Base-by-base conservation (phyloP, 495 filamentous ascomycete species). In the Penicillium silybi region DNA sequence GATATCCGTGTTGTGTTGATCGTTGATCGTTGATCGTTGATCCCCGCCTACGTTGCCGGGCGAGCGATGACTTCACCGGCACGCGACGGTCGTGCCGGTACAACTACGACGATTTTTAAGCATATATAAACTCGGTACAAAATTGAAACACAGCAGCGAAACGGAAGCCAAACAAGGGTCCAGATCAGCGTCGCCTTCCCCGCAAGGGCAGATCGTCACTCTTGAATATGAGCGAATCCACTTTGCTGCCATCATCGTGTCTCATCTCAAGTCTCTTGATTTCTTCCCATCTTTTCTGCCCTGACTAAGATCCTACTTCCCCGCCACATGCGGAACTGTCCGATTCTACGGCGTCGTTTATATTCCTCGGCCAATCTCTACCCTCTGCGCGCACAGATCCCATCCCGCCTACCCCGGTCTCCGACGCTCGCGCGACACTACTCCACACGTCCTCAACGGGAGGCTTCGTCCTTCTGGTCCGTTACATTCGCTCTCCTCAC, bases 381-480 rank as follows among this genome's bases (percentile, higher is more conserved):
- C 54, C 19, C 46, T 53, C 10, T 49, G 62, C 48, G 66, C 52
- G 52, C 64, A 57, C 65, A 61, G 64, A 59, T 66, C 58, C 48
- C 41, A 27, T 19, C 35, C 37, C 46, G 50, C 50, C 56, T 58
- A 46, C 50, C 53, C 46, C 50, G 41, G 44, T 59, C 65, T 46
- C 51, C 56, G 57, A 46, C 56, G 44, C 44, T 43, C 39, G 46
- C 42, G 53, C 64, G 62, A 48, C 45, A 57, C 27, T 64, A 57
- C 61, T 68, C 68, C 61, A 68, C 70, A 43, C 56, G 44, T n/a
- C 45, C 50, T 15, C 59, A 68, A 57, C 65, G 52, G 54, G 56
- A 70, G 47, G 68, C 68, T 19, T 69, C 69, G 3, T 70, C 69
- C 45, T 61, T 68, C 47, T 77, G 73, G 73, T 26, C 63, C 27